phyloP scores from a whole-genome alignment of 352 stramenopile species.

The Phytophthora macrochlamydospora region DNA sequence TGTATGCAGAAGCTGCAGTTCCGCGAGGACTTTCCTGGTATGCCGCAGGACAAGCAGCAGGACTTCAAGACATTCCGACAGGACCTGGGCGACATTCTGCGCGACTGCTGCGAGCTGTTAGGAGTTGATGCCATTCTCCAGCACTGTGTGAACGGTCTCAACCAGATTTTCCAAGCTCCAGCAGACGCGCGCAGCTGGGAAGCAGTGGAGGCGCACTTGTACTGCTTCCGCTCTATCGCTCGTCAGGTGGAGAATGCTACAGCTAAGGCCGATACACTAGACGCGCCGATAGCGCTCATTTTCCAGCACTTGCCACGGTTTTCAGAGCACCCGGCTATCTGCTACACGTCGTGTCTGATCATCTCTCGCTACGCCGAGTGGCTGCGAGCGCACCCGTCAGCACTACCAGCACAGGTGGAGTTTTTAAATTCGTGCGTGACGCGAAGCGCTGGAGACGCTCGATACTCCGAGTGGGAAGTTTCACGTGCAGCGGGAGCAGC shows the following conservation, averaged over 20 bases:
- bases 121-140: conserved; percentile 73
- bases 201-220: conserved; percentile 80
- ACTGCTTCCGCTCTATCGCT: conserved; percentile 85
- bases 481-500: conserved; percentile 70
- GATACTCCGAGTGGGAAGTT: conserved; percentile 77
- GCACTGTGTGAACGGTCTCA: conserved; percentile 78
- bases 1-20: conserved; percentile 89
- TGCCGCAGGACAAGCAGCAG: conserved; percentile 76
- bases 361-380: conserved; percentile 84
- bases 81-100: conserved; percentile 79
- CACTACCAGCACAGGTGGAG: conserved; percentile 55
- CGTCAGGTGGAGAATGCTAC: conserved; percentile 69
- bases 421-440: conserved; percentile 82
- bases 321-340: conserved; percentile 75
- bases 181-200: conserved; percentile 64
- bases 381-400: conserved; percentile 55
- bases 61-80: conserved; percentile 87
- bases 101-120: conserved; percentile 76
- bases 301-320: conserved; percentile 83
- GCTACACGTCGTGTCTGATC: conserved; percentile 87
- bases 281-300: conserved; percentile 67
- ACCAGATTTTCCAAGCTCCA: conserved; percentile 67
- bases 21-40: conserved; percentile 57
- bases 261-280: conserved; percentile 23
- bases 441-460: conserved; percentile 47